Percentiles rank a stretch among this genome's conserved stretches.
Evolutionary conservation across 352 stramenopile species (phyloP).

Genomic region (Phytopythium boreale): DNA sequence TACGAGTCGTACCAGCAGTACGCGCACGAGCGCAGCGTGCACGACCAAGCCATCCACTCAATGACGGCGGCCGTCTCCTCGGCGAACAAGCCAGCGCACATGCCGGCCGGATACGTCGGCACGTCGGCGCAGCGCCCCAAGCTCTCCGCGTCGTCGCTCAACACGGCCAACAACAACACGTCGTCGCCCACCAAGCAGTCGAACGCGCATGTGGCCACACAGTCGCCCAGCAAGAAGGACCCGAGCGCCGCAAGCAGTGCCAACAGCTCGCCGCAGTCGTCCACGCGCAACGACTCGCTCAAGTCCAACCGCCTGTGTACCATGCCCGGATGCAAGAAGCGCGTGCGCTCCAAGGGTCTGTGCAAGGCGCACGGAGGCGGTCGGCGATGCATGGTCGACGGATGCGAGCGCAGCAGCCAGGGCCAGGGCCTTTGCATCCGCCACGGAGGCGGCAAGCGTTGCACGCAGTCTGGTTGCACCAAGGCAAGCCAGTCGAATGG

Average conservation of each 20-base stretch:
- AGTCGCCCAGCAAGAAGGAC: conserved; percentile 14
- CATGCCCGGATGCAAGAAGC: conserved; percentile 82
- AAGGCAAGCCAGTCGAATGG: conserved; percentile 83
- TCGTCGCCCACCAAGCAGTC: conserved; percentile 23
- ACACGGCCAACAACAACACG: conserved; percentile 4
- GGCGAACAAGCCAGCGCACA: conserved; percentile 3
- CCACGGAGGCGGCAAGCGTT: conserved; percentile 81
- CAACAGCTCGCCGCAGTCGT: conserved; percentile 1
- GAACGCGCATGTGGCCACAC: conserved; percentile 10
- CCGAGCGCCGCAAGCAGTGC: conserved; percentile 12
- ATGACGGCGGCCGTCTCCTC: conserved; percentile 16
- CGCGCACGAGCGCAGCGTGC: conserved; percentile 29
- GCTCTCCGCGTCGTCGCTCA: not conserved
- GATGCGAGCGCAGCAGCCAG: conserved; percentile 78
- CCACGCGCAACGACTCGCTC: conserved; percentile 47
- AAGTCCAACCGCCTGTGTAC: conserved; percentile 83
- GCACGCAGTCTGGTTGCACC: conserved; percentile 72
- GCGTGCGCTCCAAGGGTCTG: conserved; percentile 78
- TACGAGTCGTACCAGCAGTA: conserved; percentile 63
- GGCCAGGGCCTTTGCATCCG: conserved; percentile 81
- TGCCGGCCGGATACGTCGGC: conserved; percentile 4
- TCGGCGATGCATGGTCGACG: conserved; percentile 76
- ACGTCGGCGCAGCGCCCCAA: conserved; percentile 16
- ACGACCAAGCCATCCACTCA: conserved; percentile 30
- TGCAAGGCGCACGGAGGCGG: conserved; percentile 83